Evolutionary conservation across 2,329 filamentous ascomycete genomes (phyloP).

Genomic region (Fusarium concolor): DNA sequence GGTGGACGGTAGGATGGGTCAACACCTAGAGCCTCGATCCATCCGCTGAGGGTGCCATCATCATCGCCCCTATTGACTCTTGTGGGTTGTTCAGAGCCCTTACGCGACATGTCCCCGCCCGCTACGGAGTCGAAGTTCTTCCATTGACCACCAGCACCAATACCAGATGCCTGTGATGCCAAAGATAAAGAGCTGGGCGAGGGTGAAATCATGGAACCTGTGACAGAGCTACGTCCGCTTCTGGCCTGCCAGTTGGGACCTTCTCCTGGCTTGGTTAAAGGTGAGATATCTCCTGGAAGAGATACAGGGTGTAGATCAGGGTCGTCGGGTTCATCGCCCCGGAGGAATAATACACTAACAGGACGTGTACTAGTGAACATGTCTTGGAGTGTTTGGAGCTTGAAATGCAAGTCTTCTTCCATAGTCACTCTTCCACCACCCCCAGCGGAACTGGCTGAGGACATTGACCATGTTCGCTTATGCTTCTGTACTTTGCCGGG

Average conservation of each 20-base stretch:
- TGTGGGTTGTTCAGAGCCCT: conserved; percentile 65
- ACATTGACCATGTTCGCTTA: conserved; percentile 95
- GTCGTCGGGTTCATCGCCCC: conserved; percentile 82
- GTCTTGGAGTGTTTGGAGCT: conserved; percentile 81
- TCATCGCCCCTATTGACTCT: conserved; percentile 67
- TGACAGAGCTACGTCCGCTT: conserved; percentile 68
- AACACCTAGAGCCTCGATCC: conserved; percentile 93
- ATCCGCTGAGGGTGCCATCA: conserved; percentile 76
- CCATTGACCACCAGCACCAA: conserved; percentile 62
- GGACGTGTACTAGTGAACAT: conserved; percentile 89
- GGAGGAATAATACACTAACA: conserved; percentile 80
- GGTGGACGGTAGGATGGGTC: conserved; percentile 87
- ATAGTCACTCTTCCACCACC: conserved; percentile 61
- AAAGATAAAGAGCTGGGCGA: conserved; percentile 74
- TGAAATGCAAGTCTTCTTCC: conserved; percentile 82
- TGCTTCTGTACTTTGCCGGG: conserved; percentile 90
- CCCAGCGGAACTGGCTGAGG: conserved; percentile 75
- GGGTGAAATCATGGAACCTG: conserved; percentile 72
- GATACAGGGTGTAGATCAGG: conserved; percentile 82
- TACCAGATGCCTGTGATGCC: conserved; percentile 64
- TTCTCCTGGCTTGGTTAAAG: conserved; percentile 67
- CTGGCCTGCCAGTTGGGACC: conserved; percentile 62
- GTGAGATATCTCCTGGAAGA: conserved; percentile 74
- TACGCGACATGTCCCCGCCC: conserved; percentile 60
- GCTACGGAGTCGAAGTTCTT: conserved; percentile 66